phyloP scores from a whole-genome alignment of 495 filamentous ascomycete genomes.

The Penicillium malachiteum region DNA sequence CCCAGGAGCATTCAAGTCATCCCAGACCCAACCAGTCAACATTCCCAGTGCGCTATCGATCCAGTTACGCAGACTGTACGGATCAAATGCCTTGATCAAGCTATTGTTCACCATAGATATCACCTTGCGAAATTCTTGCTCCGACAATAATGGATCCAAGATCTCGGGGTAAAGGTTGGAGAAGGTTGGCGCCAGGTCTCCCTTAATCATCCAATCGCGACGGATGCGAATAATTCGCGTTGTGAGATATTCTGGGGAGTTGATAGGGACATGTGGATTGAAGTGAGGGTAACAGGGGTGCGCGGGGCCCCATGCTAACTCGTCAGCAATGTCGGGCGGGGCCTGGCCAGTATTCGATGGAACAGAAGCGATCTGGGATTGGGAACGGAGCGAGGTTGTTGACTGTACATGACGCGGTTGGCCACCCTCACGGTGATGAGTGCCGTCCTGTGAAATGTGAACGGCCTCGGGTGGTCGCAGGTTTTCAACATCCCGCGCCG shows the following conservation, averaged over 20 bases:
- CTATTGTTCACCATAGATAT: conserved; percentile 74
- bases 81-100: conserved; percentile 70
- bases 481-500: conserved; percentile 28
- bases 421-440: conserved; percentile 21
- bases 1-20: conserved; percentile 74
- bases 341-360: conserved; percentile 45
- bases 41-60: conserved; percentile 74
- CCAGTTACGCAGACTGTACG: conserved; percentile 67
- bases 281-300: conserved; percentile 92
- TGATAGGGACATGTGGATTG: conserved; percentile 84
- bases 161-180: conserved; percentile 96
- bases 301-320: conserved; percentile 74
- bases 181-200: conserved; percentile 90
- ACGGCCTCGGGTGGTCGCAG: conserved; percentile 35
- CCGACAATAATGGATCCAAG: conserved; percentile 76
- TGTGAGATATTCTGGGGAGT: conserved; percentile 66
- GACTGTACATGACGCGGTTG: conserved; percentile 39
- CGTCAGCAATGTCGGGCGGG: conserved; percentile 45
- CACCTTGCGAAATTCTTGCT: conserved; percentile 77
- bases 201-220: conserved; percentile 85
- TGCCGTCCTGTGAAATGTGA: conserved; percentile 29
- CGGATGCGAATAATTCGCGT: conserved; percentile 90
- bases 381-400: conserved; percentile 41
- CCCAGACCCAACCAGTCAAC: conserved; percentile 88
- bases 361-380: conserved; percentile 41